A percentile compares a stretch with the other conserved stretches of the same genome.
Conservation (phyloP, 345 rosid genomes). For the Arabidopsis arenosa region DNA sequence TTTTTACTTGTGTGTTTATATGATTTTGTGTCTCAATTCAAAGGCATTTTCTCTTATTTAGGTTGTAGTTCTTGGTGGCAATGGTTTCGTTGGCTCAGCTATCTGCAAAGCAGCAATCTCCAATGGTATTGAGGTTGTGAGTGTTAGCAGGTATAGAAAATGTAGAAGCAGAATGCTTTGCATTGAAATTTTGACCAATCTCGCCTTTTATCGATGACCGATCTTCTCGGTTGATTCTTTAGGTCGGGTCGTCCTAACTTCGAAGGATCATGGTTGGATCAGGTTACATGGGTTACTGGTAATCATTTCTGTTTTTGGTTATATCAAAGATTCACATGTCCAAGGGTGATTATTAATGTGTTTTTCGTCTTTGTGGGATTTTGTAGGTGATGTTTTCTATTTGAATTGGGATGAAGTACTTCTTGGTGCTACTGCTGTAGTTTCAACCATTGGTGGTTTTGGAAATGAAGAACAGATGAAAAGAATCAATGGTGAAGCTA, state of each 20-base stretch:
- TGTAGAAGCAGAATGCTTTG: neutral
- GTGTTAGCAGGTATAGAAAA: slow-evolving; percentile 75
- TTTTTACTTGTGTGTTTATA: slow-evolving; percentile 9
- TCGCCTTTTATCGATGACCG: neutral
- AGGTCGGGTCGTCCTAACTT: slow-evolving; percentile 87
- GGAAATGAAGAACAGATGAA: slow-evolving; percentile 92
- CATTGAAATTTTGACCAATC: neutral
- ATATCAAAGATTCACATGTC: neutral
- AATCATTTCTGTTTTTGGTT: slow-evolving; percentile 36
- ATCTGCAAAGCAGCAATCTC: slow-evolving; percentile 91
- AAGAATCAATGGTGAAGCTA: slow-evolving; percentile 91
- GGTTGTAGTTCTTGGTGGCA: slow-evolving; percentile 95
- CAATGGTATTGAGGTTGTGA: slow-evolving; percentile 80
- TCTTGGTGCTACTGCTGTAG: slow-evolving; percentile 83
- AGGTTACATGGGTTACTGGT: slow-evolving; percentile 88
- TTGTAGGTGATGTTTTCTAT: slow-evolving; percentile 89
- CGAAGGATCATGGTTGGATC: slow-evolving; percentile 83
- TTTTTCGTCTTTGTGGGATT: neutral
- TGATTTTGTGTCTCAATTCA: slow-evolving; percentile 5
- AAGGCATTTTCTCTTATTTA: slow-evolving; percentile 44
- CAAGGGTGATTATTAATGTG: slow-evolving; percentile 19
- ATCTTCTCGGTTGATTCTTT: slow-evolving; percentile 33
- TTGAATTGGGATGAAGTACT: slow-evolving; percentile 95
- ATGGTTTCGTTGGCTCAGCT: slow-evolving; percentile 92
- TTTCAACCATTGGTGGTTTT: slow-evolving; percentile 92